Conservation (phyloP, 2,329 filamentous ascomycete genomes). For the Drechslerella dactyloides region DNA sequence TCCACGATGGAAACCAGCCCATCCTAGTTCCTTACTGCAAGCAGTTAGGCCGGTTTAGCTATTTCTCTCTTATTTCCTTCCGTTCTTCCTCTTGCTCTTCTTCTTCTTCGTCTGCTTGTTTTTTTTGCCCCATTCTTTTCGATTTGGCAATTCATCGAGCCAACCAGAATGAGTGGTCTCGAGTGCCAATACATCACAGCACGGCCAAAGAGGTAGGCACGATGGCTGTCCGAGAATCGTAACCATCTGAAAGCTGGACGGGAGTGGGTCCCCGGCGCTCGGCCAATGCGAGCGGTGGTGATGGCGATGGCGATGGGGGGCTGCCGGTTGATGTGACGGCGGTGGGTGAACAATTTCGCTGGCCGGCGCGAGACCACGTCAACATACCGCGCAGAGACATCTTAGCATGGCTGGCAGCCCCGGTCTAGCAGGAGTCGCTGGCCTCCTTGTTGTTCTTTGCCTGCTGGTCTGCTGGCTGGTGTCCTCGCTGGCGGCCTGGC, state of each 20-base stretch:
- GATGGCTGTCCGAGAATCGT: conserved; percentile 3
- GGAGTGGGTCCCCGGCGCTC: conserved; percentile 3
- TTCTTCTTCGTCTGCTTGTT: too few relatives aligned
- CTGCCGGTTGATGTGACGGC: conserved; percentile 16
- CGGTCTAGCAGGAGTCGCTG: conserved; percentile 5
- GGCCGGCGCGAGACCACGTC: conserved; percentile 50
- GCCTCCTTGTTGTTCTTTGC: conserved; percentile 2
- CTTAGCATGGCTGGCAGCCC: conserved; percentile 9
- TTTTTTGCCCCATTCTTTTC: too few relatives aligned
- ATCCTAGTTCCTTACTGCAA: conserved; percentile 5
- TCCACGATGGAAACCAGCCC: background rate
- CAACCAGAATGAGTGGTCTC: background rate
- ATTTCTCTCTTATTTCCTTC: background rate
- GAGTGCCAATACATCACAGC: background rate
- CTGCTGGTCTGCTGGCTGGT: background rate
- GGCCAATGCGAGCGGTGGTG: conserved; percentile 5
- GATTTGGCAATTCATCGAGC: background rate
- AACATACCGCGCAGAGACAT: conserved; percentile 40
- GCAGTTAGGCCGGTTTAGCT: background rate
- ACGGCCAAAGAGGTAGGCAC: conserved; percentile 1
- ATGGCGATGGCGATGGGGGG: conserved; percentile 15
- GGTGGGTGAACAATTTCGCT: conserved; percentile 35
- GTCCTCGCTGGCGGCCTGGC: conserved; percentile 10
- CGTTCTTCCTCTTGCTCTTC: too few relatives aligned
- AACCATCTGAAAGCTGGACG: background rate